Base-by-base conservation (phyloP, 148 eudicot genomes). In the Vaccinium darrowii region DNA sequence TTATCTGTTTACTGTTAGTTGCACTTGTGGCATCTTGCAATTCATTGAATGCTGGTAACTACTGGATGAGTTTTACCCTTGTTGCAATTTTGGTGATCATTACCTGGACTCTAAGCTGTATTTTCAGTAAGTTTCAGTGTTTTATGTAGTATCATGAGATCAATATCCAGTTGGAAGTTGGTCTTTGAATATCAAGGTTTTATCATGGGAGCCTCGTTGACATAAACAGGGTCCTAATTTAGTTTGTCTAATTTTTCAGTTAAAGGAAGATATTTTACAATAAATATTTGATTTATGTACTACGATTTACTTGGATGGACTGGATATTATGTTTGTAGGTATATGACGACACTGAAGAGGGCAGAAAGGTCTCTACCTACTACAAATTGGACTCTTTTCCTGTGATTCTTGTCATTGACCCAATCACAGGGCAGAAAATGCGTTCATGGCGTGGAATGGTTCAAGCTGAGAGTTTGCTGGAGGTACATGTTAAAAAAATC, bases 361-460 rank as follows among this genome's bases (percentile, higher is more conserved):
- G 99, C 50, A 92, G 94, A 85, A 97, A 97, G 90, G 95, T 97
- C 33, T 91, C 95, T 90, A 95, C 93, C 65, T 94, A 95, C 84
- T 97, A 97, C 91, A 97, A 91, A 88, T 86, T 95, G 83, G 98
- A 94, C 18, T 88, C 95, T 87, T 84, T 82, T 85, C 98, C 99
- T 77, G 92, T 90, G 67, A 87, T 92, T 86, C 93, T 97, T 74
- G 89, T 97, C 81, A 95, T 97, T 86, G 99, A 97, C 85, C 99
- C 99, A 49, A 82, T 97, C 80, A 97, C 99, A 18, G 99, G 99
- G 77, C 99, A 97, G 85, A 97, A 94, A 84, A 94, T 97, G 94
- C 98, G 92, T 71, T 97, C 88, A 86, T 94, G 99, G 99, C 90
- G 90, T 91, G 98, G 98, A 85, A 97, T 97, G 99, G 84, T 95